Conservation (phyloP, 441 rosid genomes). For the Macaranga tanarius region DNA sequence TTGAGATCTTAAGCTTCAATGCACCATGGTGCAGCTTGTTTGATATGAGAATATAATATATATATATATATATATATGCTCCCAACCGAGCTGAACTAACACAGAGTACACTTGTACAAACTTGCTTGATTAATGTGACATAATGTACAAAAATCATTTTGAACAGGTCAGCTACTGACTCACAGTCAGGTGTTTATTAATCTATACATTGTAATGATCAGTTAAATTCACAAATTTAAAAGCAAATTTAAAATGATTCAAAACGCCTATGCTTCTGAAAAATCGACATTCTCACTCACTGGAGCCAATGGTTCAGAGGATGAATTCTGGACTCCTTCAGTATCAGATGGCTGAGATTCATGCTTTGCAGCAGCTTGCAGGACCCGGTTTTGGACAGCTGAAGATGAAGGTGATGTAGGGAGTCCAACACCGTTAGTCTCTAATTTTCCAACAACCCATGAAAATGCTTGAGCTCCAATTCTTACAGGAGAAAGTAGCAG, state of each 20-base stretch:
- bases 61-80: too few relatives aligned
- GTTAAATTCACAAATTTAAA: not conserved
- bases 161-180: conserved; percentile 4
- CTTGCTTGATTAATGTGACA: not conserved
- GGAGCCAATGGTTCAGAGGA: conserved; percentile 39
- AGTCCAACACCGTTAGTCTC: conserved; percentile 76
- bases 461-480: conserved; percentile 71
- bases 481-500: conserved; percentile 58
- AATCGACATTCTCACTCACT: conserved; percentile 44
- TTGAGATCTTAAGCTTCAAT: too few relatives aligned
- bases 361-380: conserved; percentile 91
- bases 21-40: too few relatives aligned
- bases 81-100: too few relatives aligned
- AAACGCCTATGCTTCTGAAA: conserved; percentile 50
- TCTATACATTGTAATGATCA: conserved; percentile 14
- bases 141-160: conserved; percentile 10
- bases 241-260: not conserved
- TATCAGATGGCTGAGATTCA: conserved; percentile 82
- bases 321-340: conserved; percentile 39
- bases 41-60: too few relatives aligned
- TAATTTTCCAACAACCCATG: conserved; percentile 83
- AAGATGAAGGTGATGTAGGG: conserved; percentile 92
- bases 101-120: not conserved
- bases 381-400: conserved; percentile 80
- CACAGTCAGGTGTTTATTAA: not conserved